Percentiles rank a stretch among this genome's conserved stretches.
Conservation (phyloP, 176 grass and related monocot genomes). For the Phyllostachys edulis region DNA sequence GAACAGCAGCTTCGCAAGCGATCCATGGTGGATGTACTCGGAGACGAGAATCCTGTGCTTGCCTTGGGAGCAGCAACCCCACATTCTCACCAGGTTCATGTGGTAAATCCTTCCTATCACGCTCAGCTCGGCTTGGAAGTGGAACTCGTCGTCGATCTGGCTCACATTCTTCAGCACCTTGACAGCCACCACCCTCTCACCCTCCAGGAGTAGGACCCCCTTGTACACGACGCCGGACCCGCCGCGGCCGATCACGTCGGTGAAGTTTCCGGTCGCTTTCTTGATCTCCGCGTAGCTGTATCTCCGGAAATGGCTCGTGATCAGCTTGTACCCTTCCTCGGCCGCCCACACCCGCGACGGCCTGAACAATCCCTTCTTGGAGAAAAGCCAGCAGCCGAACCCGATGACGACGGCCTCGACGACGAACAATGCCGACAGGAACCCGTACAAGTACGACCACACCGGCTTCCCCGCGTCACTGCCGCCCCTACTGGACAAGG, state of each 20-base stretch:
- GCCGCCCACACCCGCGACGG: constrained; percentile 20
- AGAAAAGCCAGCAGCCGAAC: constrained; percentile 55
- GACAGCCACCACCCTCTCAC: no score
- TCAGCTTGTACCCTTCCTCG: constrained; percentile 48
- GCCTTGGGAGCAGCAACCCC: constrained; percentile 10
- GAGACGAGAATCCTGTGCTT: constrained; percentile 13
- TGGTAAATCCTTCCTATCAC: constrained; percentile 35
- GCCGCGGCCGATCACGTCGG: neutral
- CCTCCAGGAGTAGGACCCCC: no score
- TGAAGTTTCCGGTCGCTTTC: constrained; percentile 52
- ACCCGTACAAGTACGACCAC: constrained; percentile 47
- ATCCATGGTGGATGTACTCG: constrained; percentile 28
- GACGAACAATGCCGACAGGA: constrained; percentile 45
- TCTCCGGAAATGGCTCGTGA: constrained; percentile 34
- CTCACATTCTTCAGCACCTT: no score
- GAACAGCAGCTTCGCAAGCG: constrained; percentile 23
- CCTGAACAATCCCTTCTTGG: constrained; percentile 23
- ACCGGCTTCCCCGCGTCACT: neutral
- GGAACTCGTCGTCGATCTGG: constrained; percentile 6
- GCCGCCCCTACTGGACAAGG: neutral
- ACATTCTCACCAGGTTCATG: constrained; percentile 38
- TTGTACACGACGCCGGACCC: no score
- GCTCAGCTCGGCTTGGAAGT: constrained; percentile 15
- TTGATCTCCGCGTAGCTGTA: constrained; percentile 52
- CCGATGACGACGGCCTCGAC: constrained; percentile 38